A percentile compares a stretch with the other conserved stretches of the same genome.
phyloP scores from a whole-genome alignment of 139 green algal species.

The Volvox africanus region DNA sequence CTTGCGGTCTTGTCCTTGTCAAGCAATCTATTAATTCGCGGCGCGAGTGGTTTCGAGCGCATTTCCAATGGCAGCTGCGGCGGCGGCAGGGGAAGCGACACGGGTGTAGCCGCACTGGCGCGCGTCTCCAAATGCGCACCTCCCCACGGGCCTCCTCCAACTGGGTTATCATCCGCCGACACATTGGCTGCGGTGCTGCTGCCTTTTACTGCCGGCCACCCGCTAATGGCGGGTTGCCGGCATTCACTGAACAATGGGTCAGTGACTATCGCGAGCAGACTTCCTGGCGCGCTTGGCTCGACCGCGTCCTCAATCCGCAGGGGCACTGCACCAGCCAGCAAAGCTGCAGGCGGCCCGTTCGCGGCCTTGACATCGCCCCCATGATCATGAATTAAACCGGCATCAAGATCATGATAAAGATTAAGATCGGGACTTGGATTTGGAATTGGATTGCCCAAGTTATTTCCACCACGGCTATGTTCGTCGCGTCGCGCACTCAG shows the following conservation, averaged over 20 bases:
- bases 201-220: not conserved
- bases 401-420: too few relatives aligned
- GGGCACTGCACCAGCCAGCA: too few relatives aligned
- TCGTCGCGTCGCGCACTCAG: too few relatives aligned
- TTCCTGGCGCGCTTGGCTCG: not conserved
- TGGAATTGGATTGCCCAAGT: too few relatives aligned
- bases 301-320: not conserved
- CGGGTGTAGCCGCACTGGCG: not conserved
- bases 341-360: too few relatives aligned
- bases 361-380: too few relatives aligned
- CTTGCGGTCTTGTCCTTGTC: not conserved
- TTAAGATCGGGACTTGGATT: too few relatives aligned
- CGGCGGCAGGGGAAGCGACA: not conserved
- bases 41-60: too few relatives aligned
- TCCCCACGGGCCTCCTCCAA: not conserved
- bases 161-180: not conserved
- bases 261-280: not conserved
- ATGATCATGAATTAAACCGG: too few relatives aligned
- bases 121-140: not conserved
- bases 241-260: not conserved
- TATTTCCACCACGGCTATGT: too few relatives aligned
- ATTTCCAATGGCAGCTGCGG: not conserved
- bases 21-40: not conserved
- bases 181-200: not conserved
- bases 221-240: not conserved